Evolutionary conservation across 495 filamentous ascomycete genomes (phyloP).

Genomic region (Hypomontagnella monticulosa): DNA sequence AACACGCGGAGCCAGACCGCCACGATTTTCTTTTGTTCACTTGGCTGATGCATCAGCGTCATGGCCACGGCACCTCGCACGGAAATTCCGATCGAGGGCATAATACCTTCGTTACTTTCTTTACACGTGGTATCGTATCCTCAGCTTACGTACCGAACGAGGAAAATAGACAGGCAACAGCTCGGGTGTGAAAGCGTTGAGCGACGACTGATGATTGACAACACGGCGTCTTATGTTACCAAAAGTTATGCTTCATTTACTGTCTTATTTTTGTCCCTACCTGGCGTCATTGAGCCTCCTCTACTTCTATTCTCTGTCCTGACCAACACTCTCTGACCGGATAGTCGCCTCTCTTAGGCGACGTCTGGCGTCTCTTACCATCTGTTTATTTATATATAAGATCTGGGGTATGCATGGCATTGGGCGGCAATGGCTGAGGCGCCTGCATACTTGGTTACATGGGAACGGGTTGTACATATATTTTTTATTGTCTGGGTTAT

Average conservation of each 20-base stretch:
- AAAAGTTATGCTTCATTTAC: conserved; percentile 40
- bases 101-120: conserved; percentile 17
- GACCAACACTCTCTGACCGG: conserved; percentile 5
- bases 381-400: conserved; percentile 25
- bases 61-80: conserved; percentile 26
- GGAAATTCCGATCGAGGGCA: conserved; percentile 3
- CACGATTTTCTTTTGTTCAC: conserved; percentile 6
- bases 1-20: conserved; percentile 21
- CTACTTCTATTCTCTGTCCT: conserved; percentile 7
- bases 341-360: conserved; percentile 2
- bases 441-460: conserved; percentile 26
- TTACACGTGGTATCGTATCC: conserved; percentile 13
- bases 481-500: conserved; percentile 10
- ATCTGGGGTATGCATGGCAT: conserved; percentile 30
- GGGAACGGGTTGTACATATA: conserved; percentile 22
- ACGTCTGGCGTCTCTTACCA: conserved; percentile 18
- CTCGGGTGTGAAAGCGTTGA: conserved; percentile 17
- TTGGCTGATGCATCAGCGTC: conserved; percentile 10
- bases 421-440: conserved; percentile 29
- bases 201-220: conserved; percentile 38
- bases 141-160: conserved; percentile 17
- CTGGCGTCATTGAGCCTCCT: neutral
- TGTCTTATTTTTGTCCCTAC: conserved; percentile 21
- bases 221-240: conserved; percentile 30
- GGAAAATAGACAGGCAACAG: conserved; percentile 22